Base-by-base conservation (phyloP, 306 rosid species). In the Quercus agrifolia region DNA sequence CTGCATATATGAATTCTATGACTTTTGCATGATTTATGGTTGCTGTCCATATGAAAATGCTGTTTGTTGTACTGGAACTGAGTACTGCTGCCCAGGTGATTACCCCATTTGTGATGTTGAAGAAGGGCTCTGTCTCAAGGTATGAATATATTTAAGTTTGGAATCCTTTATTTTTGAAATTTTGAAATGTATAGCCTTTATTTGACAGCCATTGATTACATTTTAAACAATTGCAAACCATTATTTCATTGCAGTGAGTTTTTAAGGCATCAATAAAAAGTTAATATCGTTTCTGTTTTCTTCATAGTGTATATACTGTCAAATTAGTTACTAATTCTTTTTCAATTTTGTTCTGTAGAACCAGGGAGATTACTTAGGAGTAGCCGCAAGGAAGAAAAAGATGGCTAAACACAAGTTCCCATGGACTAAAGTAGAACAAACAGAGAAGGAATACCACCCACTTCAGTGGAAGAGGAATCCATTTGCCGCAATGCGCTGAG, bases 11-110 rank as follows among this genome's bases (percentile, higher is more conserved):
- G 88, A 84, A 56, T 68, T 79, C 25, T 74, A 11, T 38, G 86
- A 28, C 72, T 3, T 23, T 13, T 92, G 97, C 90, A 12, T 91
- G 1, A 21, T 78, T 41, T 91, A 91, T 74, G 97, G 96, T 28
- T 92, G 96, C 75, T 92, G 97, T 72, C 86, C 56, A n/a, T 89
- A 86, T 23, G 79, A 88, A 80, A 87, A 89, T 73, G 97, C 87
- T 11, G 94, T 89, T 74, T 89, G 97, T 76, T 92, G 97, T 77
- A 54, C 75, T 13, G 97, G 91, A 63, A 82, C 92, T 5, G 81
- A 88, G 6, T 92, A 85, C 73, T 92, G 97, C 70, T 92, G 97
- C 78, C 97, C 97, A 0, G 56, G 85, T 75, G 90, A 89, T 52
- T 92, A 86, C 79, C 97, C 96, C 79, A 78, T 91, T 72, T 92